These are phyloP conservation scores for Lipomyces orientalis DNA, from an alignment of 805 yeast species.

Conservation along the genomic window DNA sequence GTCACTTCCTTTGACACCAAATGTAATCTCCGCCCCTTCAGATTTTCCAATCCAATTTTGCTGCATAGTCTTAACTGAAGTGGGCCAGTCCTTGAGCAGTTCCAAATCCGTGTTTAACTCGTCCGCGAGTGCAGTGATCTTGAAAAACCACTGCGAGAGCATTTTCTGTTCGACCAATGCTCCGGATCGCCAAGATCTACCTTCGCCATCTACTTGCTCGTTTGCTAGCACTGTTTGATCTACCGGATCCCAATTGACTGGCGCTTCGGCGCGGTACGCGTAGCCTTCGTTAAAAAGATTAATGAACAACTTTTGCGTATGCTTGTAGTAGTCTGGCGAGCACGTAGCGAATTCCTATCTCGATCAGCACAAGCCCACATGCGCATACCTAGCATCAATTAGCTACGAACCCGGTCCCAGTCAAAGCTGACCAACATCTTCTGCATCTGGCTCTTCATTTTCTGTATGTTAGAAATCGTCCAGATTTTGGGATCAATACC, in stretches of 20 bases:
- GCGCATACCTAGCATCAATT: background rate
- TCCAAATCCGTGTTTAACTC: slow-evolving; percentile 69
- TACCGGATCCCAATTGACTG: slow-evolving; percentile 97
- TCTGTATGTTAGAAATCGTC: slow-evolving; percentile 80
- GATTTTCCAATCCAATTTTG: slow-evolving; percentile 93
- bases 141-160: slow-evolving; percentile 91
- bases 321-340: slow-evolving; percentile 82
- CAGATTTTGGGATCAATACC: slow-evolving; percentile 78
- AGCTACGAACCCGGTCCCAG: slow-evolving; percentile 62
- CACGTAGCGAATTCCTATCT: slow-evolving; percentile 81
- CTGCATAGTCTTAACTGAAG: slow-evolving; percentile 88
- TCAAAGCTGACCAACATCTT: slow-evolving; percentile 85
- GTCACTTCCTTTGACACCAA: slow-evolving; percentile 43
- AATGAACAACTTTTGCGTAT: slow-evolving; percentile 88
- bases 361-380: background rate
- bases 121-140: slow-evolving; percentile 81
- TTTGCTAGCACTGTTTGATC: slow-evolving; percentile 94
- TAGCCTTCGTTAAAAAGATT: slow-evolving; percentile 73
- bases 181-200: slow-evolving; percentile 96
- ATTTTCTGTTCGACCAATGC: slow-evolving; percentile 84
- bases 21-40: slow-evolving; percentile 72
- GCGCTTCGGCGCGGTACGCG: slow-evolving; percentile 85
- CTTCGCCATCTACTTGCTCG: slow-evolving; percentile 92
- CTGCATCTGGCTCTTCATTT: slow-evolving; percentile 84
- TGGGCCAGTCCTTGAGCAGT: slow-evolving; percentile 78